Percentiles rank a stretch among this genome's conserved stretches.
These are phyloP conservation scores for Pontederia crassipes DNA, from an alignment of 176 grass and related monocot genomes.

Conservation along the genomic window DNA sequence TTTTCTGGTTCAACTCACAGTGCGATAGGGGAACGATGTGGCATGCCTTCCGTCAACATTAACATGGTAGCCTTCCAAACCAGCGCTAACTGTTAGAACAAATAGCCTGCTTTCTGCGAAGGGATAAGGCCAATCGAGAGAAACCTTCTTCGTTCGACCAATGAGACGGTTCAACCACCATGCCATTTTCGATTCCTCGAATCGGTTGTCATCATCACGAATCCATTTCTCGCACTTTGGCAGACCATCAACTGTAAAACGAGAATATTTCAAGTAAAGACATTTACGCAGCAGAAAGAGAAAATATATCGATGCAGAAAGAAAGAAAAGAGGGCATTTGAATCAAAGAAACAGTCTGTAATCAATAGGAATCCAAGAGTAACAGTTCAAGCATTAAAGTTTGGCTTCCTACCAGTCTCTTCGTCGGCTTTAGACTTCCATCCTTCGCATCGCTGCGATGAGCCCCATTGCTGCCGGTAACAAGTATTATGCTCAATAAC, in stretches of 20 bases:
- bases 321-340: too few relatives aligned
- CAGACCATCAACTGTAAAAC: constrained; percentile 4
- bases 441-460: constrained; percentile 9
- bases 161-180: constrained; percentile 16
- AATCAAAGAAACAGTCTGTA: too few relatives aligned
- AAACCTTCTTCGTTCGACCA: constrained; percentile 12
- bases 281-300: too few relatives aligned
- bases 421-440: background rate
- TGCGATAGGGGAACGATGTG: constrained; percentile 8
- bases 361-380: too few relatives aligned
- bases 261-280: background rate
- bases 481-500: constrained; percentile 15
- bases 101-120: constrained; percentile 5
- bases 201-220: background rate
- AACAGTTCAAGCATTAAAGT: background rate
- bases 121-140: constrained; percentile 6
- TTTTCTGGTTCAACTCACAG: background rate
- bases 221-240: constrained; percentile 14
- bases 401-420: background rate
- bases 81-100: constrained; percentile 13
- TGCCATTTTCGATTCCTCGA: background rate
- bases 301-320: too few relatives aligned
- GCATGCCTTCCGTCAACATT: constrained; percentile 9
- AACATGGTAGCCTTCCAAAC: constrained; percentile 14
- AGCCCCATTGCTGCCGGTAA: constrained; percentile 8